Conservation (phyloP, 192 early-diverging fungal genomes). For the Fimicolochytrium jonesii region DNA sequence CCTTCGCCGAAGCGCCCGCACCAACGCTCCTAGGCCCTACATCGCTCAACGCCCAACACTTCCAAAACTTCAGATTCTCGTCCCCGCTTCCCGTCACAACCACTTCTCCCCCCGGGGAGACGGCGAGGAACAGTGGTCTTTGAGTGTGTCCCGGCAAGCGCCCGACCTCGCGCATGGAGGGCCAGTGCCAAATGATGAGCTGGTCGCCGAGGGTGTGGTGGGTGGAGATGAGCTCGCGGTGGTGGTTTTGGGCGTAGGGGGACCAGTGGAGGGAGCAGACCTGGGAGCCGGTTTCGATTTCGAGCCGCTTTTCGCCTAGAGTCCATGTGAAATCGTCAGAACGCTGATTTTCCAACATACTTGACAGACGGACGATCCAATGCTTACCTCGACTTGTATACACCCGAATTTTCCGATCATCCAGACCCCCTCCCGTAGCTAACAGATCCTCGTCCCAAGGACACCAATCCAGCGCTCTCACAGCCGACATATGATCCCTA, state of each 20-base stretch:
- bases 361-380: background rate
- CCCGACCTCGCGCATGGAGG: conserved; percentile 20
- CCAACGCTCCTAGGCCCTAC: too few species aligned
- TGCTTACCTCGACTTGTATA: conserved; percentile 37
- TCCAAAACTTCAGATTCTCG: conserved; percentile 43
- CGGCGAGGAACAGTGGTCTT: conserved; percentile 33
- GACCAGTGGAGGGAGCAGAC: conserved; percentile 42
- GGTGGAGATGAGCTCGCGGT: conserved; percentile 38
- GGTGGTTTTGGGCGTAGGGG: too few species aligned
- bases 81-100: conserved; percentile 40
- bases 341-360: background rate
- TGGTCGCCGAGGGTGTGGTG: conserved; percentile 31
- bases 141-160: conserved; percentile 32
- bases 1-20: too few species aligned
- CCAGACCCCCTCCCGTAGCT: conserved; percentile 51
- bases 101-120: conserved; percentile 40
- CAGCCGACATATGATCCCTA: conserved; percentile 45
- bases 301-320: conserved; percentile 7
- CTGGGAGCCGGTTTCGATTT: conserved; percentile 18
- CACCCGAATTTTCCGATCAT: conserved; percentile 49
- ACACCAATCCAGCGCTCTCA: conserved; percentile 89
- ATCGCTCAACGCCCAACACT: conserved; percentile 26
- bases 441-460: conserved; percentile 72
- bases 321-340: background rate
- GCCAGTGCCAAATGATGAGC: conserved; percentile 37